phyloP scores from a whole-genome alignment of 129 eudicot species.

The Lactuca sativa region DNA sequence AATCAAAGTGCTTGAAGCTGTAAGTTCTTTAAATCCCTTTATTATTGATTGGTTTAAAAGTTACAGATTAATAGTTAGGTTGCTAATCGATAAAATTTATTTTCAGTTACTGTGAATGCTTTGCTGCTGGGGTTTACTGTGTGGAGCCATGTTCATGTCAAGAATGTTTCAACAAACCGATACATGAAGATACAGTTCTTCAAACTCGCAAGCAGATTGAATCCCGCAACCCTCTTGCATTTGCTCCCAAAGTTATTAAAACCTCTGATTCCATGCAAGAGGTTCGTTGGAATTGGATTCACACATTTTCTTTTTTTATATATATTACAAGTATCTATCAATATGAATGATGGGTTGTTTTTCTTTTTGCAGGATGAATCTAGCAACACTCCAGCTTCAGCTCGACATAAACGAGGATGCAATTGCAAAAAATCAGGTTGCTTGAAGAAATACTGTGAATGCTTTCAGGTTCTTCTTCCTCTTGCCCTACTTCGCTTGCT shows the following conservation, averaged over 20 bases:
- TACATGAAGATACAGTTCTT: slow-evolving; percentile 89
- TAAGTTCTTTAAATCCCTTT: slow-evolving; percentile 45
- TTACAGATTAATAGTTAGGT: no score
- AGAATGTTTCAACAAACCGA: slow-evolving; percentile 93
- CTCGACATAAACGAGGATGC: slow-evolving; percentile 98
- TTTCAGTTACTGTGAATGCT: slow-evolving; percentile 95
- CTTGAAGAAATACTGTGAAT: slow-evolving; percentile 97
- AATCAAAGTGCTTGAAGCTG: slow-evolving; percentile 98
- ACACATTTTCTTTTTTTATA: neutral
- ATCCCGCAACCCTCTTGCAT: slow-evolving; percentile 96
- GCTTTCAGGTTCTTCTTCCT: slow-evolving; percentile 81
- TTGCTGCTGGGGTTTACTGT: slow-evolving; percentile 98
- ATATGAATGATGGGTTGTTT: neutral
- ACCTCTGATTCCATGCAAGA: slow-evolving; percentile 63
- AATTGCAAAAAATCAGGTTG: slow-evolving; percentile 99
- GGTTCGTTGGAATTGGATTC: slow-evolving; percentile 32
- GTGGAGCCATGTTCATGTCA: slow-evolving; percentile 98
- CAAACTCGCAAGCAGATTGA: slow-evolving; percentile 96
- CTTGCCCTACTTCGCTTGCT: slow-evolving; percentile 13
- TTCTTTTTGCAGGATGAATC: slow-evolving; percentile 64
- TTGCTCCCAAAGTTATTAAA: slow-evolving; percentile 99
- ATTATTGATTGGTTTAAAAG: no score
- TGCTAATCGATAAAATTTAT: neutral
- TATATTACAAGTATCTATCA: neutral
- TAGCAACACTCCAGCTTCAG: slow-evolving; percentile 96